Percentiles rank a stretch among this genome's conserved stretches.
These are phyloP conservation scores for Linnemannia hyalina DNA, from an alignment of 192 early-diverging fungal genomes.

Conservation along the genomic window DNA sequence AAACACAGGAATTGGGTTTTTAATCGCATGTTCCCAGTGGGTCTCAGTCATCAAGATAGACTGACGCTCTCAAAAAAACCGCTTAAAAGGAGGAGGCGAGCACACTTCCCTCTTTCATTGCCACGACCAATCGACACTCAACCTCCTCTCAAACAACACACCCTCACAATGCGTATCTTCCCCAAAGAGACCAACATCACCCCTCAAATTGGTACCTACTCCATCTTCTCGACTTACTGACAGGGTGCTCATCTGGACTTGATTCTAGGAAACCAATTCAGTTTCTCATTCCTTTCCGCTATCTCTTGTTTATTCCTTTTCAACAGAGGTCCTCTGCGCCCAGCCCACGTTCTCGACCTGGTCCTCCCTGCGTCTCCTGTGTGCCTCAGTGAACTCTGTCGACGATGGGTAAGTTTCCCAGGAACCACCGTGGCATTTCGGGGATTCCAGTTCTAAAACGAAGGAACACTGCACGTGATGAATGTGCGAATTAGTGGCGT, in stretches of 20 bases:
- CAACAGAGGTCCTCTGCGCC: neutral
- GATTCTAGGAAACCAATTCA: neutral
- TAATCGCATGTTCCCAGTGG: neutral
- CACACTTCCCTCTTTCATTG: neutral
- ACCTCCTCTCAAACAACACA: too few relatives aligned
- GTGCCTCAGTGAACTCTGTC: neutral
- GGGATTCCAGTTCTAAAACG: too few relatives aligned
- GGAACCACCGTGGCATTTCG: neutral
- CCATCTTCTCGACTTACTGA: neutral
- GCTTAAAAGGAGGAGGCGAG: neutral
- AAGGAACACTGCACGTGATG: neutral
- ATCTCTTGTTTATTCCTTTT: neutral
- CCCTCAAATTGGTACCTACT: neutral
- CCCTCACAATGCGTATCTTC: neutral
- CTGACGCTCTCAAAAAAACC: constrained; percentile 5
- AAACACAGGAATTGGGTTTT: neutral
- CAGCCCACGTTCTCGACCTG: neutral
- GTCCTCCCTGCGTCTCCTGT: neutral
- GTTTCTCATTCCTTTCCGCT: neutral
- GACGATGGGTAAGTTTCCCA: constrained; percentile 1
- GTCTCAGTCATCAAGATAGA: neutral
- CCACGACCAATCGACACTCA: neutral
- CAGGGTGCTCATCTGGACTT: neutral
- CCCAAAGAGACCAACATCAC: constrained; percentile 5
- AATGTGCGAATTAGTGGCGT: neutral